A percentile compares a stretch with the other conserved stretches of the same genome.
Evolutionary conservation across 2,329 filamentous ascomycete species (phyloP).

Genomic region (Beauveria pseudobassiana): DNA sequence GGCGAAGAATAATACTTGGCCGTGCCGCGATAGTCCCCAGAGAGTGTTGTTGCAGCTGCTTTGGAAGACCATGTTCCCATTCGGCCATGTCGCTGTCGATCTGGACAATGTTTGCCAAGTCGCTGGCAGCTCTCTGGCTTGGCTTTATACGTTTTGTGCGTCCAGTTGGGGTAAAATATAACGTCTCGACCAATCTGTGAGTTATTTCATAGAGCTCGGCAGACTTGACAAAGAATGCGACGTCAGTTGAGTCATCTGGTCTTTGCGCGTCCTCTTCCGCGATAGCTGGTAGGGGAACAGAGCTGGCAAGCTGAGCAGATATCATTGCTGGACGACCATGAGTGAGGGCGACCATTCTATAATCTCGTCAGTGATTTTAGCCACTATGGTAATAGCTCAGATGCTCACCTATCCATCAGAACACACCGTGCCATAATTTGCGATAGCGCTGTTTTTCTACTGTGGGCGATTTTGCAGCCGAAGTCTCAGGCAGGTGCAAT

Average conservation of each 20-base stretch:
- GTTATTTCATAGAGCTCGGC: conserved; percentile 31
- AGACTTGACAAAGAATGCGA: conserved; percentile 28
- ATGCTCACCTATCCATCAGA: conserved; percentile 30
- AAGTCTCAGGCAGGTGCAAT: conserved; percentile 34
- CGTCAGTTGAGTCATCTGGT: conserved; percentile 10
- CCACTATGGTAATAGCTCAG: not conserved
- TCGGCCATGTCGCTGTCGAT: conserved; percentile 24
- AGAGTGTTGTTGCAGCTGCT: not conserved
- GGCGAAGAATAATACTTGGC: conserved; percentile 20
- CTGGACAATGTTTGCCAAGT: conserved; percentile 24
- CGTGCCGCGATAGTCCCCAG: not conserved
- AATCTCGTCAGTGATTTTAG: not conserved
- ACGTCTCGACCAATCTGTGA: conserved; percentile 22
- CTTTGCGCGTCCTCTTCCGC: not conserved
- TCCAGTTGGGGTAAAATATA: conserved; percentile 19
- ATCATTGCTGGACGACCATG: conserved; percentile 30
- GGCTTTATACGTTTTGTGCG: conserved; percentile 8
- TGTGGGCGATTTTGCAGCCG: conserved; percentile 16
- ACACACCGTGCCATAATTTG: conserved; percentile 30
- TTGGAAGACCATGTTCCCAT: conserved; percentile 25
- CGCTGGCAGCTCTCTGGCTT: conserved; percentile 12
- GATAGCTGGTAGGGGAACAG: conserved; percentile 21
- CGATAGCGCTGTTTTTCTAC: conserved; percentile 21
- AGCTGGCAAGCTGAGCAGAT: conserved; percentile 18
- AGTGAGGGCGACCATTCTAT: conserved; percentile 28